These are phyloP conservation scores for Rachicladosporium sp. DNA, from an alignment of 2,329 filamentous ascomycete species.

Conservation along the genomic window DNA sequence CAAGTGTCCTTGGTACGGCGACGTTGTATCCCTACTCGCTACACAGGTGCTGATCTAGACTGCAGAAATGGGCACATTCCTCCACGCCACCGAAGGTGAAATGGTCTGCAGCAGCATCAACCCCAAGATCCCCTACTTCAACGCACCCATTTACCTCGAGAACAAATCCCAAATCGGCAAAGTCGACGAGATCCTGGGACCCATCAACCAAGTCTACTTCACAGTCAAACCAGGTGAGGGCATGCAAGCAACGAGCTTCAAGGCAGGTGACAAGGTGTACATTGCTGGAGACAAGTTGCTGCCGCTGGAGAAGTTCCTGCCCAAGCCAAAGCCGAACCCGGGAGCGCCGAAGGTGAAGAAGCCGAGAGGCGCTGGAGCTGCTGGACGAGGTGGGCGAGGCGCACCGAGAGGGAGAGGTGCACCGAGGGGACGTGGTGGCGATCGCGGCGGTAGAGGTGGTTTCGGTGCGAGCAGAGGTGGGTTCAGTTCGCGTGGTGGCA, in stretches of 20 bases:
- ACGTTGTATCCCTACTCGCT: too few species aligned
- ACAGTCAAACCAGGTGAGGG: conserved; percentile 95
- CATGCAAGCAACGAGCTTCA: conserved; percentile 90
- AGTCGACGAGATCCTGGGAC: conserved; percentile 93
- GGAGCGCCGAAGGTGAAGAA: conserved; percentile 57
- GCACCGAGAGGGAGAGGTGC: conserved; percentile 43
- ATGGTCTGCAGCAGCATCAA: conserved; percentile 95
- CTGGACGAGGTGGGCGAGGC: conserved; percentile 33
- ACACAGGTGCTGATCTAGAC: too few species aligned
- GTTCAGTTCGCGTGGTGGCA: conserved; percentile 44
- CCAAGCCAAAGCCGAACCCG: conserved; percentile 69
- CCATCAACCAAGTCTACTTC: conserved; percentile 96
- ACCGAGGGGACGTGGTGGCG: conserved; percentile 31
- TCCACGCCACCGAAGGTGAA: conserved; percentile 93
- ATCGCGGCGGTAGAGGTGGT: conserved; percentile 38
- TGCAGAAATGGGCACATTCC: conserved; percentile 76
- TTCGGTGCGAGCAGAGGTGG: conserved; percentile 30
- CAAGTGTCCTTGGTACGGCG: conserved; percentile 28
- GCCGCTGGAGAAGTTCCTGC: conserved; percentile 89
- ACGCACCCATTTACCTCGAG: conserved; percentile 95
- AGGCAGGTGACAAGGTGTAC: conserved; percentile 93
- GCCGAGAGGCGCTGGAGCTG: conserved; percentile 45
- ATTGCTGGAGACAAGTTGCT: conserved; percentile 90
- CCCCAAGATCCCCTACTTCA: conserved; percentile 96
- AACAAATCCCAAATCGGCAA: conserved; percentile 89